Conservation (phyloP, 805 yeast genomes). For the Isabelozyma gotoi region DNA sequence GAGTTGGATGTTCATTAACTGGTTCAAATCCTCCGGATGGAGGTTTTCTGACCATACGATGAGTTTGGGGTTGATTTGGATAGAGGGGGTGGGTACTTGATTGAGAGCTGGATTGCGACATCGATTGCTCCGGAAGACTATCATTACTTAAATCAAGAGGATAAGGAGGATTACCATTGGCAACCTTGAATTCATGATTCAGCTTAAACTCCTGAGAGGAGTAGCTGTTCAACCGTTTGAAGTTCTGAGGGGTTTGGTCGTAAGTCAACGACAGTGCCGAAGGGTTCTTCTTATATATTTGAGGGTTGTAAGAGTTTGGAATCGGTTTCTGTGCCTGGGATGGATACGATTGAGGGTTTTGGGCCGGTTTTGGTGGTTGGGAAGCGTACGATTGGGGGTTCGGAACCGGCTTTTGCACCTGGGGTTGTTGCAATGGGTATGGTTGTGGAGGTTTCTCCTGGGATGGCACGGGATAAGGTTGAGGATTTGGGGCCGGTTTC, state of each 20-base stretch:
- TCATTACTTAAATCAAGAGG: conserved; percentile 1
- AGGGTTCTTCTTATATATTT: neutral
- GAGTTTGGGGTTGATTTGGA: conserved; percentile 2
- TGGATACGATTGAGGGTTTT: conserved; percentile 1
- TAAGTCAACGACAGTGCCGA: conserved; percentile 7
- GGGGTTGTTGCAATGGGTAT: conserved; percentile 6
- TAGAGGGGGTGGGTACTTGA: conserved; percentile 2
- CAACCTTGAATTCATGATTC: neutral
- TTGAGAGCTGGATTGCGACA: neutral
- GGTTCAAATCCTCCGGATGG: conserved; percentile 12
- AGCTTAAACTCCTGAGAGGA: conserved; percentile 4
- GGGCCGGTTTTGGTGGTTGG: conserved; percentile 3
- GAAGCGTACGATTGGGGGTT: conserved; percentile 1
- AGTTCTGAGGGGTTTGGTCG: neutral
- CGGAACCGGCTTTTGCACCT: conserved; percentile 7
- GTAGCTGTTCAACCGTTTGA: conserved; percentile 4
- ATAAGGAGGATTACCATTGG: conserved; percentile 3
- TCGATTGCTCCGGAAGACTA: conserved; percentile 1
- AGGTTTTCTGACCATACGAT: conserved; percentile 11
- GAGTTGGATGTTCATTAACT: conserved; percentile 10
- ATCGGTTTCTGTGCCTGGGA: conserved; percentile 5
- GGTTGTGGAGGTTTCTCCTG: conserved; percentile 1
- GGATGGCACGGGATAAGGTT: conserved; percentile 1
- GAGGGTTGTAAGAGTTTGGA: conserved; percentile 4
- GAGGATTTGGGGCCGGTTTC: neutral